Conservation (phyloP, 2,329 filamentous ascomycete genomes). For the Aspergillus thermomutatus region DNA sequence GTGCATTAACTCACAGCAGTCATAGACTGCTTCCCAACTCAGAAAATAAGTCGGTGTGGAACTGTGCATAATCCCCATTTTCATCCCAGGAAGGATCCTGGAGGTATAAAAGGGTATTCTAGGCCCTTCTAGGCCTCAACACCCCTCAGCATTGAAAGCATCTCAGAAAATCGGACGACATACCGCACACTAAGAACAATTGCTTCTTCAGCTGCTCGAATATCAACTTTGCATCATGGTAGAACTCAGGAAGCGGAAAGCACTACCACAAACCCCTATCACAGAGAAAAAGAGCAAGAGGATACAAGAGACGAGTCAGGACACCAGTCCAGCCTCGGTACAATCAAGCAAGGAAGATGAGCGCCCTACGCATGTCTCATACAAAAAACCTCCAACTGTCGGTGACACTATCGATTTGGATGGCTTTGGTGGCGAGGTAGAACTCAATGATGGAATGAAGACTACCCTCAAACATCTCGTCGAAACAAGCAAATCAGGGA, state of each 20-base stretch:
- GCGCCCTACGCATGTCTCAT: constrained; percentile 13
- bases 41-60: not conserved
- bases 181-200: not conserved
- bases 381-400: constrained; percentile 28
- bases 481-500: constrained; percentile 76
- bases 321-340: constrained; percentile 27
- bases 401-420: constrained; percentile 54
- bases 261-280: constrained; percentile 45
- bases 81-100: not conserved
- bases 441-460: constrained; percentile 79
- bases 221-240: constrained; percentile 35
- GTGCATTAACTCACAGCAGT: not conserved
- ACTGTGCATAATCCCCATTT: not conserved
- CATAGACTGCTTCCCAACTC: not conserved
- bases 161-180: not conserved
- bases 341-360: constrained; percentile 29
- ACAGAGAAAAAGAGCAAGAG: constrained; percentile 28
- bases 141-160: not conserved
- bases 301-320: constrained; percentile 29
- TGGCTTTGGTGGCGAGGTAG: constrained; percentile 64
- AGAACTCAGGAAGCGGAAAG: constrained; percentile 62
- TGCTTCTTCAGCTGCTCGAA: not conserved
- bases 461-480: constrained; percentile 78
- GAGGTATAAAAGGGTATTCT: not conserved
- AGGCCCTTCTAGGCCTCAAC: not conserved